phyloP scores from a whole-genome alignment of 805 yeast genomes.

The Yarrowia osloensis region DNA sequence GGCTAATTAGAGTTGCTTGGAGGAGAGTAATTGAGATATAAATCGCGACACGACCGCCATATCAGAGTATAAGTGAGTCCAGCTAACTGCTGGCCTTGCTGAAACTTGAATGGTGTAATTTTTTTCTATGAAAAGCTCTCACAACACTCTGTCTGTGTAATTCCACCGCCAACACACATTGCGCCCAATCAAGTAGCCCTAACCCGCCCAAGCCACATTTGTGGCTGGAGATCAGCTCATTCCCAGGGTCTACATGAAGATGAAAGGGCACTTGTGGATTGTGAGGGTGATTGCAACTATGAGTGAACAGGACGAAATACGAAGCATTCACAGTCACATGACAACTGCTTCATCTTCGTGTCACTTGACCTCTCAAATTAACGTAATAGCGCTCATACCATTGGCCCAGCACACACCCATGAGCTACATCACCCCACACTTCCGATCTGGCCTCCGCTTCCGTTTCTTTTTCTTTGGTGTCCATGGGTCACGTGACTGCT shows the following conservation, averaged over 20 bases:
- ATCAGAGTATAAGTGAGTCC: too few relatives aligned
- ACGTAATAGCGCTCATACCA: background rate
- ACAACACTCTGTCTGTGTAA: too few relatives aligned
- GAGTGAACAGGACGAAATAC: too few relatives aligned
- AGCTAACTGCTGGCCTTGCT: too few relatives aligned
- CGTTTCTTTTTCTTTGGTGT: background rate
- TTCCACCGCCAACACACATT: background rate
- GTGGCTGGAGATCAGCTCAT: conserved; percentile 19
- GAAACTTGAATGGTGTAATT: too few relatives aligned
- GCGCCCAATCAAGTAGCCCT: conserved; percentile 4
- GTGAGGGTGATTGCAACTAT: too few relatives aligned
- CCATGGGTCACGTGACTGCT: background rate
- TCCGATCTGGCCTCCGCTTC: background rate
- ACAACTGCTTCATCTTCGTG: background rate
- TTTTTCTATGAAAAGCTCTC: too few relatives aligned
- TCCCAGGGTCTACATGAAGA: background rate
- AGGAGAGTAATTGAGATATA: background rate
- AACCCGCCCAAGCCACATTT: conserved; percentile 1
- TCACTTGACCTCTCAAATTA: background rate
- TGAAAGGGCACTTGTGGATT: too few relatives aligned
- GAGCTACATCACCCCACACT: background rate
- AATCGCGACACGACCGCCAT: too few relatives aligned
- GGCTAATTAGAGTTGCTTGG: background rate
- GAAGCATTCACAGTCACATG: background rate
- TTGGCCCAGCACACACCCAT: background rate